These are phyloP conservation scores for Leccinum longicurvipes DNA, from an alignment of 768 basidiomycete species.

Conservation along the genomic window DNA sequence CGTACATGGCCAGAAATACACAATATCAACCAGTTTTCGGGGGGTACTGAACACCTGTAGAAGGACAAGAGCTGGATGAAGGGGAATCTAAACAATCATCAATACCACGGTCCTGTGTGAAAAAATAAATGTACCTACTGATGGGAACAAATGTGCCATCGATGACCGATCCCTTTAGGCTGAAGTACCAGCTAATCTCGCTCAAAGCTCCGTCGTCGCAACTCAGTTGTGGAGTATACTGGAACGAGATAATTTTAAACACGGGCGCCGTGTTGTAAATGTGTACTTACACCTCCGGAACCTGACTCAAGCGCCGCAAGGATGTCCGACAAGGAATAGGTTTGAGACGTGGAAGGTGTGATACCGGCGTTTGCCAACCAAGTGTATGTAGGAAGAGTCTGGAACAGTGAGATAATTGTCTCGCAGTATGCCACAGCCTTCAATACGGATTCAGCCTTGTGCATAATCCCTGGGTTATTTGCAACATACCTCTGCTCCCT, in stretches of 20 bases:
- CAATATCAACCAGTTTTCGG: constrained; percentile 12
- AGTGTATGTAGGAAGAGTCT: constrained; percentile 69
- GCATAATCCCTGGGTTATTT: background rate
- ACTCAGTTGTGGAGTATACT: constrained; percentile 50
- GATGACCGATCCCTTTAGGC: constrained; percentile 60
- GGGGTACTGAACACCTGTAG: constrained; percentile 57
- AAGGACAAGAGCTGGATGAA: constrained; percentile 45
- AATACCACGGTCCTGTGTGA: background rate
- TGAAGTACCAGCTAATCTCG: constrained; percentile 60
- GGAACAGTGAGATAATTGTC: constrained; percentile 54
- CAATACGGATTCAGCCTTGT: background rate
- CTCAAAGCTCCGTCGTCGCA: constrained; percentile 40
- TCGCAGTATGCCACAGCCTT: constrained; percentile 70
- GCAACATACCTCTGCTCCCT: constrained; percentile 53
- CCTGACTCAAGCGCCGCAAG: constrained; percentile 52
- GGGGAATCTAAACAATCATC: constrained; percentile 44
- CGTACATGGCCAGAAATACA: background rate
- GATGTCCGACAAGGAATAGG: constrained; percentile 55
- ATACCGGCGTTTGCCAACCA: constrained; percentile 75
- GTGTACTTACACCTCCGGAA: constrained; percentile 42
- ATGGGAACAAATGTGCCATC: constrained; percentile 64
- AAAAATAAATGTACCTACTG: constrained; percentile 35
- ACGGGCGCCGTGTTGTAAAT: background rate
- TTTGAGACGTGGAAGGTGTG: constrained; percentile 55
- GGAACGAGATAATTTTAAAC: background rate